Evolutionary conservation across 73 alveolate species (phyloP), one percentile per base, ranked within the genome.

Genomic region (Paramecium biaurelia): DNA sequence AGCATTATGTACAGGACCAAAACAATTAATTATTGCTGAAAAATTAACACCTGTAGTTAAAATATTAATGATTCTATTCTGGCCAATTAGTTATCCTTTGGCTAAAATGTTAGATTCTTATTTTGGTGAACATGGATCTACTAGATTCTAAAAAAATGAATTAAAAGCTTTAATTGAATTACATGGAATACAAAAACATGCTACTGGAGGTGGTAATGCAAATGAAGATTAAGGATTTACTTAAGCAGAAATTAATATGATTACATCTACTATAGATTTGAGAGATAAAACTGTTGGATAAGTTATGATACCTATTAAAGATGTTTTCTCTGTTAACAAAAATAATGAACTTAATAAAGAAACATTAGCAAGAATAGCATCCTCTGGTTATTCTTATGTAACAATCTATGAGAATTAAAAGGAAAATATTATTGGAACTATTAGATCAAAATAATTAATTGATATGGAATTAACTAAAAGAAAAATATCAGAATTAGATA

Each of bases 1-100:
- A 70, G 99, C 99, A 43, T 93, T 97, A 15, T 98, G 99, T 85
- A 98, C 99, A 15, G 99, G 99, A 43, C 99, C 99, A 7, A 92
- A 85, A 34, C 96, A 98, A 93, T 92, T 98, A 86, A 92, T 92
- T 57, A 97, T 98, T 34, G 99, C 99, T 20, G 93, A 97, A 41
- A 86, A 85, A 34, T 76, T 97, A 35, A 98, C 99, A 20, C 99
- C 99, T 20, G 58, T 95, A 58, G 96, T 97, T 35, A 95, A 93
- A 68, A 70, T 96, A 24, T 37, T 96, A 26, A 96, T 95, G 97
- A 47, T 95, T 41, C 4, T 92, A 9, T 56, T 88, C 9, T 94
- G 96, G 53, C 93, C 97, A 6, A 47, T 96, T 0, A 88, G 95
- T 26, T 93, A 85, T 63, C 99, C 99, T 4, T 92, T 96, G 12